A percentile compares a stretch with the other conserved stretches of the same genome.
Conservation (phyloP, 345 rosid genomes). For the Excoecaria cochinchinensis region DNA sequence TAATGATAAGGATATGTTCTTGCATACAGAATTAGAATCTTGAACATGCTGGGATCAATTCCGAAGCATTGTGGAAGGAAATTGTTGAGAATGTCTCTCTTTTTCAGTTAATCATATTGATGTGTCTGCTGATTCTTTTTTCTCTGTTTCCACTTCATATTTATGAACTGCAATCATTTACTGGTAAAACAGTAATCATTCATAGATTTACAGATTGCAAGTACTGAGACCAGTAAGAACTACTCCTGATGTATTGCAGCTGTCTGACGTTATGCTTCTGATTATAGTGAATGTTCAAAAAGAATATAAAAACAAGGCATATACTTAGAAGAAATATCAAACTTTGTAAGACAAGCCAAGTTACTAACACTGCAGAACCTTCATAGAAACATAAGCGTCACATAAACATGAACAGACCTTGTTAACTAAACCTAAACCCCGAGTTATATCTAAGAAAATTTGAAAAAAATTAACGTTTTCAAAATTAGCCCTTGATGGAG, state of each 20-base stretch:
- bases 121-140: background rate
- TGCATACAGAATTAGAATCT: background rate
- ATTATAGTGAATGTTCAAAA: background rate
- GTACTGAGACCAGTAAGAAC: background rate
- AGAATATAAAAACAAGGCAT: background rate
- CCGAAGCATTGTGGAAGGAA: background rate
- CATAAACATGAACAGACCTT: background rate
- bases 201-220: background rate
- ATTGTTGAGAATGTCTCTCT: background rate
- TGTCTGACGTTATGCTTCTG: background rate
- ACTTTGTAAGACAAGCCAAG: background rate
- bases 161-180: background rate
- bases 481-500: constrained; percentile 52
- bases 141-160: no score
- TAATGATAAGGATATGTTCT: background rate
- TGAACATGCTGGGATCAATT: background rate
- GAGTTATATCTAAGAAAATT: background rate
- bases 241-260: background rate
- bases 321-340: background rate
- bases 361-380: background rate
- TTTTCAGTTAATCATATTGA: background rate
- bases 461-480: background rate
- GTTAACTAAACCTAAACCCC: background rate
- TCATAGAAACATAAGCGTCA: background rate
- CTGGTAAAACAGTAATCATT: background rate